Evolutionary conservation across 1,284 basidiomycete species (phyloP).

Genomic region (Rhodotorula mucilaginosa): DNA sequence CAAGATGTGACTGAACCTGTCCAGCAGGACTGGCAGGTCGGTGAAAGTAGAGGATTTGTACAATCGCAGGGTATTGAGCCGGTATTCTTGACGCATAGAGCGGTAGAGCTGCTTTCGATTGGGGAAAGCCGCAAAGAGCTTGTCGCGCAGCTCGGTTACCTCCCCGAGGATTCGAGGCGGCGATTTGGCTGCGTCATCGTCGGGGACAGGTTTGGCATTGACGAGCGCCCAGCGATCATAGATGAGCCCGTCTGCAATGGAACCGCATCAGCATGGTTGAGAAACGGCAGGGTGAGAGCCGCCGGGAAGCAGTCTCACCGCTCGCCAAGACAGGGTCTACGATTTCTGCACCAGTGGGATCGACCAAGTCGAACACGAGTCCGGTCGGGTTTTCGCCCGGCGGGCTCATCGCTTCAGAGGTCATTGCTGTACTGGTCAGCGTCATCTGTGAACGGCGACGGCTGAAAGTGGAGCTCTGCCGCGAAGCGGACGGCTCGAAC

Average conservation of each 20-base stretch:
- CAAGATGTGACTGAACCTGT: constrained; percentile 33
- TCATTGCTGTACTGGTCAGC: not conserved
- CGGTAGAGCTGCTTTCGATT: constrained; percentile 15
- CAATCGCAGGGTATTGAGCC: constrained; percentile 25
- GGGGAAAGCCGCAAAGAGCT: constrained; percentile 23
- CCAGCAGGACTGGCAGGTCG: constrained; percentile 16
- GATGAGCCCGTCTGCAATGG: constrained; percentile 25
- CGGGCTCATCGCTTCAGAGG: not conserved
- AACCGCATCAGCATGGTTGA: not conserved
- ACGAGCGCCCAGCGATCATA: constrained; percentile 34
- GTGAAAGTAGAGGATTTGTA: constrained; percentile 12
- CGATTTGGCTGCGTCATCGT: not conserved
- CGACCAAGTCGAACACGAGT: constrained; percentile 13
- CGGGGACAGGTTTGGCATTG: constrained; percentile 2
- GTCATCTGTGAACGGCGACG: not conserved
- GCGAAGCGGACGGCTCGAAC: constrained; percentile 5
- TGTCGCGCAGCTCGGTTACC: constrained; percentile 39
- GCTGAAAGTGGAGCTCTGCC: constrained; percentile 3
- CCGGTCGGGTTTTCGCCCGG: not conserved
- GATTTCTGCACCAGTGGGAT: constrained; percentile 21
- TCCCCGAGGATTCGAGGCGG: constrained; percentile 35
- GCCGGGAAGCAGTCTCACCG: constrained; percentile 4
- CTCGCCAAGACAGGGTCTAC: constrained; percentile 32
- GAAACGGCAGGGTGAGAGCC: no score
- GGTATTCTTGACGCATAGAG: constrained; percentile 16